These are phyloP conservation scores for Tuber borchii DNA, from an alignment of 495 filamentous ascomycete genomes.

Conservation along the genomic window DNA sequence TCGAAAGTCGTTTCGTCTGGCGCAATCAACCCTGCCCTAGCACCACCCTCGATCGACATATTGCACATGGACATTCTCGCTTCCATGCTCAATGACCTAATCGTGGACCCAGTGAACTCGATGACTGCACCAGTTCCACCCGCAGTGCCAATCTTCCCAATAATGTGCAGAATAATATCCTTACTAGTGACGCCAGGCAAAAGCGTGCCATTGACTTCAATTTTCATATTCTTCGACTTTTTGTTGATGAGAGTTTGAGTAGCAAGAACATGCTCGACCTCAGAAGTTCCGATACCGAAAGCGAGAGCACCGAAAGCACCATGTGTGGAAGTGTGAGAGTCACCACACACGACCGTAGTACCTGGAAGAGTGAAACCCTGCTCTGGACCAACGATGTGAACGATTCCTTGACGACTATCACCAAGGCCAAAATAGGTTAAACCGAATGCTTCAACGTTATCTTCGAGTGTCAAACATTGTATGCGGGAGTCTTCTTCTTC, in stretches of 20 bases:
- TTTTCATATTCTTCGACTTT: slow-evolving; percentile 95
- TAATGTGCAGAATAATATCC: slow-evolving; percentile 89
- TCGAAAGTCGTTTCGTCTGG: slow-evolving; percentile 91
- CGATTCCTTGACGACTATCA: slow-evolving; percentile 95
- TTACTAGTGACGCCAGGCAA: slow-evolving; percentile 92
- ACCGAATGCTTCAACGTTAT: slow-evolving; percentile 94
- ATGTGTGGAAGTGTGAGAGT: slow-evolving; percentile 96
- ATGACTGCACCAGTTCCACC: slow-evolving; percentile 92
- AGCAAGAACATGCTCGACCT: slow-evolving; percentile 96
- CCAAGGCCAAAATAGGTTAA: slow-evolving; percentile 95
- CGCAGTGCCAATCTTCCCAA: slow-evolving; percentile 90
- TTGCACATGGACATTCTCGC: slow-evolving; percentile 99
- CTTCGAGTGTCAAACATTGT: slow-evolving; percentile 90
- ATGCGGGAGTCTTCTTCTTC: slow-evolving; percentile 86
- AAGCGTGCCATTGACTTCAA: slow-evolving; percentile 87
- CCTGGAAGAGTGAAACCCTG: slow-evolving; percentile 97
- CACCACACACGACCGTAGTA: slow-evolving; percentile 94
- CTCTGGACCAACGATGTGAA: slow-evolving; percentile 98
- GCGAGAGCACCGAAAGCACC: slow-evolving; percentile 93
- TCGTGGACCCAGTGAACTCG: slow-evolving; percentile 92
- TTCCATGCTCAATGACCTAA: slow-evolving; percentile 85
- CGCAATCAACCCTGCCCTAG: slow-evolving; percentile 92
- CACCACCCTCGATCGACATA: slow-evolving; percentile 98
- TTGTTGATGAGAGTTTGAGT: slow-evolving; percentile 92
- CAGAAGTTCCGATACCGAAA: slow-evolving; percentile 95